Percentiles rank a stretch among this genome's conserved stretches.
Conservation (phyloP, 148 eudicot species). For the Arbutus unedo region DNA sequence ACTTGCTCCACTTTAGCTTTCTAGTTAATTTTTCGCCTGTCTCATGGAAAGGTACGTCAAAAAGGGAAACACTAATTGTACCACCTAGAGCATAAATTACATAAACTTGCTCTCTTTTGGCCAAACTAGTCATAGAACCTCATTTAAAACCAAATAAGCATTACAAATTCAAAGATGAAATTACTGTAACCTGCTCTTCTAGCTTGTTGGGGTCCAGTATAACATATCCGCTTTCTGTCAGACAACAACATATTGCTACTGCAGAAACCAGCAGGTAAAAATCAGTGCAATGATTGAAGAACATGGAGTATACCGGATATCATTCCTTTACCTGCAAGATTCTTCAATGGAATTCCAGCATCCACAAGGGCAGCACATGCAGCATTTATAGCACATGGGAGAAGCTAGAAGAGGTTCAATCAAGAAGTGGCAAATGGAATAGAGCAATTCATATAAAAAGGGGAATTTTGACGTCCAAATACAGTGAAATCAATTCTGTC, state of each 20-base stretch:
- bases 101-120: neutral
- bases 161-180: neutral
- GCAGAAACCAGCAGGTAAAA: slow-evolving; percentile 31
- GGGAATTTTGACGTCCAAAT: neutral
- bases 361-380: slow-evolving; percentile 94
- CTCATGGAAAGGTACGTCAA: too few relatives aligned
- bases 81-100: neutral
- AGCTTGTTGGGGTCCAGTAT: slow-evolving; percentile 74
- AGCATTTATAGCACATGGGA: slow-evolving; percentile 94
- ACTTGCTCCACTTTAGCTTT: too few relatives aligned
- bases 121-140: neutral
- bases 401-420: slow-evolving; percentile 64
- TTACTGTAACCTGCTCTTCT: slow-evolving; percentile 71
- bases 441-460: neutral
- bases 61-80: neutral
- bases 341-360: slow-evolving; percentile 88
- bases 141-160: neutral
- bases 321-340: slow-evolving; percentile 71
- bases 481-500: neutral
- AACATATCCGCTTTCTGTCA: slow-evolving; percentile 60
- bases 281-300: slow-evolving; percentile 2
- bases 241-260: slow-evolving; percentile 85
- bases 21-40: too few relatives aligned
- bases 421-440: slow-evolving; percentile 15
- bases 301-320: neutral